Evolutionary conservation across 345 rosid genomes (phyloP).

Genomic region (Toxicodendron radicans): DNA sequence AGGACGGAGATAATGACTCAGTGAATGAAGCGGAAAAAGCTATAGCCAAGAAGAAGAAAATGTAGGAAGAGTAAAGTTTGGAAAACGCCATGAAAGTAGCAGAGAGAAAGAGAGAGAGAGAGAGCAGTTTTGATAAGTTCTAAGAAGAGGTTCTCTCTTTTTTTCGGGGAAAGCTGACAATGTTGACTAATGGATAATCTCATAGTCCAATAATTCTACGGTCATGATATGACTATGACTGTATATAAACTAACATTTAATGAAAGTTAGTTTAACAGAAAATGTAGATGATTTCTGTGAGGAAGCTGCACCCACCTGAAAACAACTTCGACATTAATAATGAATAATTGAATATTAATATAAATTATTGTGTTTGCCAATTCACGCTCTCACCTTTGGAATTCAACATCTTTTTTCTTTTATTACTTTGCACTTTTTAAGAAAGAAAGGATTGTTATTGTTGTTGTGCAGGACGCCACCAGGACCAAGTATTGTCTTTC

Average conservation of each 20-base stretch:
- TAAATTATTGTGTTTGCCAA: constrained; percentile 11
- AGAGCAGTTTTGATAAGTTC: constrained; percentile 34
- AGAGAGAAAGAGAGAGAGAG: constrained; percentile 24
- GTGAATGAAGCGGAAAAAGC: constrained; percentile 12
- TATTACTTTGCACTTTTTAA: constrained; percentile 14
- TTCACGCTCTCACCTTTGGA: constrained; percentile 52
- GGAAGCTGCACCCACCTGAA: not conserved
- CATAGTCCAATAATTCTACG: constrained; percentile 39
- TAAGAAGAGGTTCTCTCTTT: constrained; percentile 20
- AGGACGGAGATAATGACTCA: constrained; percentile 32
- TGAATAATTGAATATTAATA: not conserved
- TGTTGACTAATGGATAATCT: constrained; percentile 46
- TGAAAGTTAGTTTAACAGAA: not conserved
- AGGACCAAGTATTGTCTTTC: constrained; percentile 27
- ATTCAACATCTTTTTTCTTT: constrained; percentile 8
- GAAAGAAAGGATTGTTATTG: constrained; percentile 15
- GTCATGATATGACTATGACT: constrained; percentile 47
- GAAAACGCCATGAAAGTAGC: constrained; percentile 51
- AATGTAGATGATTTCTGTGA: no score
- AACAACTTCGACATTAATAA: not conserved
- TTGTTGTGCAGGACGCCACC: constrained; percentile 20
- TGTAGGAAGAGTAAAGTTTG: constrained; percentile 40
- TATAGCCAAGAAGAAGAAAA: constrained; percentile 31
- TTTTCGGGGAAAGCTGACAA: constrained; percentile 54
- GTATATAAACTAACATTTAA: no score